Evolutionary conservation across 116 monocot species (phyloP).

Genomic region (Trichopus zeylanicus): DNA sequence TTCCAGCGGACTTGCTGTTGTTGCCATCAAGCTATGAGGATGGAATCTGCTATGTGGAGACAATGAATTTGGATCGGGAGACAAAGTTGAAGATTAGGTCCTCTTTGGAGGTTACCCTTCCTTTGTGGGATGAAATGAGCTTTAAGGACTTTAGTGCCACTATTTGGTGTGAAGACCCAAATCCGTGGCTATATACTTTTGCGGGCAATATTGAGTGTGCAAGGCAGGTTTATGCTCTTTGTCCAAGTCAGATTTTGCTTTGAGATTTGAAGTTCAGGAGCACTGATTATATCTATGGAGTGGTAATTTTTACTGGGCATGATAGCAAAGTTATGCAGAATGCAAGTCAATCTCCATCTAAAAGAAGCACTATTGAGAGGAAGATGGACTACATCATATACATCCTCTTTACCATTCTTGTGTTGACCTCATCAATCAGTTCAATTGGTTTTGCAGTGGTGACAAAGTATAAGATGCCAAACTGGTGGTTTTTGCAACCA

Average conservation of each 20-base stretch:
- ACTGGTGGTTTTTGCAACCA: slow-evolving; percentile 82
- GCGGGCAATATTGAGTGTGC: slow-evolving; percentile 89
- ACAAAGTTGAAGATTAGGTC: slow-evolving; percentile 94
- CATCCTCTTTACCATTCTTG: slow-evolving; percentile 67
- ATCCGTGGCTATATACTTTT: slow-evolving; percentile 81
- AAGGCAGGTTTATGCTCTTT: slow-evolving; percentile 57
- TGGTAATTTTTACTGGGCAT: slow-evolving; percentile 88
- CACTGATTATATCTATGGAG: slow-evolving; percentile 73
- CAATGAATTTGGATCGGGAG: slow-evolving; percentile 95
- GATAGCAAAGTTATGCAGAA: slow-evolving; percentile 98
- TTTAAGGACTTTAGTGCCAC: slow-evolving; percentile 63
- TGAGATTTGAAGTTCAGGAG: slow-evolving; percentile 92
- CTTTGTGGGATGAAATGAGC: slow-evolving; percentile 55
- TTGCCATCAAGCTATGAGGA: slow-evolving; percentile 83
- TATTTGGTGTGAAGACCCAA: slow-evolving; percentile 85
- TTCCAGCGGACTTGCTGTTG: slow-evolving; percentile 79
- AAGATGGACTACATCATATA: slow-evolving; percentile 86
- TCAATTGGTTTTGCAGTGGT: slow-evolving; percentile 78
- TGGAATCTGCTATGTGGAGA: slow-evolving; percentile 94
- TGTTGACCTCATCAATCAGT: slow-evolving; percentile 80
- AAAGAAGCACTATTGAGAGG: slow-evolving; percentile 85
- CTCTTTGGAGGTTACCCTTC: slow-evolving; percentile 70
- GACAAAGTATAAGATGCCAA: slow-evolving; percentile 63
- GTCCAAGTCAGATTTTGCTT: slow-evolving; percentile 81
- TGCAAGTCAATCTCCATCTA: slow-evolving; percentile 77